These are phyloP conservation scores for Wickerhamomyces kurtzmanii DNA, from an alignment of 805 yeast species.

Conservation along the genomic window DNA sequence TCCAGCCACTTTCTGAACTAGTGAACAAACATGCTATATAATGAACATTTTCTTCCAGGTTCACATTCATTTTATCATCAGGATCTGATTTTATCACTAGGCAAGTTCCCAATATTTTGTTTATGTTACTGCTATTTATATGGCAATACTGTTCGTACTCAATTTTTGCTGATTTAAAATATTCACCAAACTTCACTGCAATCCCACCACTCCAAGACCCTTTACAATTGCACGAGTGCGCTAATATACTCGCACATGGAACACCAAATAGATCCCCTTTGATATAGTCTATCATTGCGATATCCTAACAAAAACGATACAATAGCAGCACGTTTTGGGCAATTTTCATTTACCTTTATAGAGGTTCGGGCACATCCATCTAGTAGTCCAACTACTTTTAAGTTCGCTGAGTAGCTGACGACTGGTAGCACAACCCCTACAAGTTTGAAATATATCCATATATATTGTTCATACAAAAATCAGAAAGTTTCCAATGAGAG, in stretches of 20 bases:
- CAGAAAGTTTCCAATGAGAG: no score
- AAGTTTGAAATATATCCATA: no score
- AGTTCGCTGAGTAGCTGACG: no score
- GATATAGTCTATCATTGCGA: conserved; percentile 30
- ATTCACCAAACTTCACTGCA: conserved; percentile 44
- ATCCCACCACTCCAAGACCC: conserved; percentile 87
- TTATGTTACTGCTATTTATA: conserved; percentile 8
- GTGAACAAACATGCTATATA: conserved; percentile 68
- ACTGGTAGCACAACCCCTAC: no score
- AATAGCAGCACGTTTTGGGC: no score
- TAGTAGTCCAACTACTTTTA: no score
- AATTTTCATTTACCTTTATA: no score
- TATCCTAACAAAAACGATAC: no score
- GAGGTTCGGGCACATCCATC: no score
- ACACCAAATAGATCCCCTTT: conserved; percentile 48
- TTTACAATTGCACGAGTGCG: conserved; percentile 72
- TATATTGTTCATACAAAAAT: no score
- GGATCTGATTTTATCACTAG: conserved; percentile 28
- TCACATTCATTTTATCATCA: conserved; percentile 21
- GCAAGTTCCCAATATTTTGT: conserved; percentile 44
- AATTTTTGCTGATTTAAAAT: conserved; percentile 48
- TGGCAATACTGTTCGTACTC: conserved; percentile 33
- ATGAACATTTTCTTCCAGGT: conserved; percentile 13
- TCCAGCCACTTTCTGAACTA: conserved; percentile 38
- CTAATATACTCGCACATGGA: conserved; percentile 35